Percentiles rank a stretch among this genome's conserved stretches.
Evolutionary conservation across 441 rosid species (phyloP).

Genomic region (Adansonia madagascariensis): DNA sequence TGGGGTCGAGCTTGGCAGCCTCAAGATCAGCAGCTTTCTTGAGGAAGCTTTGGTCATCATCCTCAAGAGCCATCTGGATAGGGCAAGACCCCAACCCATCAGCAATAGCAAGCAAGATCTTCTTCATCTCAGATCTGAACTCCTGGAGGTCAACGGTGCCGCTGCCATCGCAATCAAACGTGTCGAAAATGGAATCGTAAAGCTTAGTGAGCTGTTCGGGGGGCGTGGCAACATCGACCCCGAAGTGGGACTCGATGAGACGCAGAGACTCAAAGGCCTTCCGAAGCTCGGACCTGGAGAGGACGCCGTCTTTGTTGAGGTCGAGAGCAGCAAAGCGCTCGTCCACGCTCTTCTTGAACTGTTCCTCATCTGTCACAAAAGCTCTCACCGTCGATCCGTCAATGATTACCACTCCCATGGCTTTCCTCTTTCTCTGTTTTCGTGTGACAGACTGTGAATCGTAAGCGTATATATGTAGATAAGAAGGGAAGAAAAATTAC

Average conservation of each 20-base stretch:
- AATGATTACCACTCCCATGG: constrained; percentile 73
- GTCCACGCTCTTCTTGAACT: constrained; percentile 61
- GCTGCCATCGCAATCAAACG: constrained; percentile 65
- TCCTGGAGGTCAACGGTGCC: constrained; percentile 68
- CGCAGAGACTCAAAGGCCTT: constrained; percentile 78
- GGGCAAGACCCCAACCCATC: constrained; percentile 81
- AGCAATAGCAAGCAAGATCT: constrained; percentile 82
- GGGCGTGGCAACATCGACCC: constrained; percentile 63
- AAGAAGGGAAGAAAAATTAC: background rate
- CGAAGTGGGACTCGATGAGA: constrained; percentile 72
- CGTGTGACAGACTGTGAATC: background rate
- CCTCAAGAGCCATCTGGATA: constrained; percentile 83
- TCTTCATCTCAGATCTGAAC: constrained; percentile 71
- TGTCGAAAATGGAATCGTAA: constrained; percentile 78
- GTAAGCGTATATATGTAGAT: background rate
- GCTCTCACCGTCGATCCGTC: constrained; percentile 81
- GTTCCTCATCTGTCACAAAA: constrained; percentile 70
- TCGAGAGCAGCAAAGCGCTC: constrained; percentile 61
- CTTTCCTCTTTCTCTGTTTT: background rate
- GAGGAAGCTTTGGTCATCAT: constrained; percentile 57
- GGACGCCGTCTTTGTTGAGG: constrained; percentile 73
- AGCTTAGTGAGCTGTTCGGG: constrained; percentile 64
- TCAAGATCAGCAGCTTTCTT: constrained; percentile 82
- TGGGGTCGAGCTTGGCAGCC: constrained; percentile 59
- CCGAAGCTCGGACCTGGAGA: constrained; percentile 74